phyloP scores from a whole-genome alignment of 140 eudicot species.

The Oenanthe javanica region DNA sequence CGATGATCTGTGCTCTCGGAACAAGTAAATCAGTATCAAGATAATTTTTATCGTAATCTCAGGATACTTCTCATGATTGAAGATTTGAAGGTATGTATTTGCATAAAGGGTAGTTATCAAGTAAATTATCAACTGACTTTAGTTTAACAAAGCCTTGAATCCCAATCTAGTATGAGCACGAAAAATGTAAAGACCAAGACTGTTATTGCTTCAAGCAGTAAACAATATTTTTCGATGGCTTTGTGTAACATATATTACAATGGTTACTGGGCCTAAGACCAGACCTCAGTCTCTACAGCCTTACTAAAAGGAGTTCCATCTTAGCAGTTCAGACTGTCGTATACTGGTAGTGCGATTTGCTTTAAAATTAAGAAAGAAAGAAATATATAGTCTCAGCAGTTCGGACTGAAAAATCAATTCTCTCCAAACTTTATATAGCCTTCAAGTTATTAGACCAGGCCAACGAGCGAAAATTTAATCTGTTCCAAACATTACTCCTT shows the following conservation, averaged over 20 bases:
- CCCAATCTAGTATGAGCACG: not conserved
- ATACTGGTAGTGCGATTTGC: not conserved
- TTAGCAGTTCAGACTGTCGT: not conserved
- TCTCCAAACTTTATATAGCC: not conserved
- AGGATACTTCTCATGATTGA: not conserved
- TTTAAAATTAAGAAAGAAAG: too few species aligned
- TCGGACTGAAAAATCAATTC: not conserved
- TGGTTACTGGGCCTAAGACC: not conserved
- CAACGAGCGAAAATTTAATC: too few species aligned
- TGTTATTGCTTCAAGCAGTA: not conserved
- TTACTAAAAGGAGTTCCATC: not conserved
- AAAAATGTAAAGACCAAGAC: not conserved
- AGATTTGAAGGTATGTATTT: not conserved
- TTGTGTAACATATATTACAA: not conserved
- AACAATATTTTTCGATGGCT: not conserved
- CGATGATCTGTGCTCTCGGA: not conserved
- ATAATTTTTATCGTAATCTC: not conserved
- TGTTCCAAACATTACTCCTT: not conserved
- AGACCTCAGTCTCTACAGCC: not conserved
- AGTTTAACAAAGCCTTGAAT: not conserved
- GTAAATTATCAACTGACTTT: not conserved
- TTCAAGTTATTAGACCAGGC: not conserved
- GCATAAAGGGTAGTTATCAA: not conserved
- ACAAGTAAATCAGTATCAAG: not conserved
- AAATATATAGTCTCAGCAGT: not conserved